These are phyloP conservation scores for Globisporangium barbulae DNA, from an alignment of 352 stramenopile species.

Conservation along the genomic window DNA sequence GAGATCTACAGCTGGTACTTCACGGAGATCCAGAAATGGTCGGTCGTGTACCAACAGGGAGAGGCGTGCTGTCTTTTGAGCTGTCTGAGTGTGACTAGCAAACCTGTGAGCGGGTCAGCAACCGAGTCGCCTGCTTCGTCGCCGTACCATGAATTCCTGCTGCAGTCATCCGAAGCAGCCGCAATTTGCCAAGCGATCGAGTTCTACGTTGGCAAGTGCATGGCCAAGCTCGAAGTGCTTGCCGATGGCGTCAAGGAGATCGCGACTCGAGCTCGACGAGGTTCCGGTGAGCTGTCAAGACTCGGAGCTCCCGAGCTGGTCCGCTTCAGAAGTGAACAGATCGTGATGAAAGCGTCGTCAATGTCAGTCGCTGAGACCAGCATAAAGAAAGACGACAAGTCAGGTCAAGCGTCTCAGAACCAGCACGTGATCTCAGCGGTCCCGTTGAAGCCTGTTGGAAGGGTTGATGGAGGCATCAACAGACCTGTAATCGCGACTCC, in stretches of 20 bases:
- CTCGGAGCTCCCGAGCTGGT: constrained; percentile 1
- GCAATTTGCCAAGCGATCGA: constrained; percentile 65
- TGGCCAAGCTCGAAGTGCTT: constrained; percentile 69
- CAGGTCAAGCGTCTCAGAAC: not conserved
- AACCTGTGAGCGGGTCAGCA: not conserved
- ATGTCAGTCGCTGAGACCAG: not conserved
- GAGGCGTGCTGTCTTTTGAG: constrained; percentile 59
- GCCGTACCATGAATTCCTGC: constrained; percentile 46
- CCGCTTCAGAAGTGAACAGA: constrained; percentile 12
- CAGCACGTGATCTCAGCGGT: constrained; percentile 11
- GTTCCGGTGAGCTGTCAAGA: not conserved
- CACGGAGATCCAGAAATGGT: constrained; percentile 78
- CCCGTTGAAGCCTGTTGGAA: constrained; percentile 3
- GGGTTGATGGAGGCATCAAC: not conserved
- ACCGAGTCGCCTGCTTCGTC: not conserved
- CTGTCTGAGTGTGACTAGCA: constrained; percentile 27
- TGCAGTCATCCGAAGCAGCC: constrained; percentile 51
- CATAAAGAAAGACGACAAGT: not conserved
- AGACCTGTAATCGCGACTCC: not conserved
- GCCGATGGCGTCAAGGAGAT: constrained; percentile 28
- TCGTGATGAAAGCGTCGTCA: constrained; percentile 3
- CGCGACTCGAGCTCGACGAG: constrained; percentile 7
- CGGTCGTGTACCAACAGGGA: constrained; percentile 49
- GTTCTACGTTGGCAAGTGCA: constrained; percentile 78
- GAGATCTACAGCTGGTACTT: constrained; percentile 75